Evolutionary conservation across 2,329 filamentous ascomycete species (phyloP).

Genomic region (Pyrenochaeta sp.): DNA sequence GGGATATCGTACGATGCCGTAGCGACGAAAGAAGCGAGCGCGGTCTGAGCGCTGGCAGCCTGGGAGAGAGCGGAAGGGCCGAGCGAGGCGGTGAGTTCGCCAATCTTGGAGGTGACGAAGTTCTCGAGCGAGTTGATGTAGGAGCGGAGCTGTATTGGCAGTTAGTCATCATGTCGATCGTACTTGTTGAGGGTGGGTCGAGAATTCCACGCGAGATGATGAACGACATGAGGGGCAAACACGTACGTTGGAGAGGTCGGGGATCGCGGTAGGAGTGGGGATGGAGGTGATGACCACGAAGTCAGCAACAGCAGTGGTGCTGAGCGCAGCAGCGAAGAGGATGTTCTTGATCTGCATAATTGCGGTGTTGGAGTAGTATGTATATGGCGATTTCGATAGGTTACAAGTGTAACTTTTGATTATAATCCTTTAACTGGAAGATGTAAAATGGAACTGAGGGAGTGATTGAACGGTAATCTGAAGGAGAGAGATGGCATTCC

Average conservation of each 20-base stretch:
- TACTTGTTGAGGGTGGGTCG: background rate
- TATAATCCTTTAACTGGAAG: background rate
- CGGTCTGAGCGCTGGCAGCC: constrained; percentile 24
- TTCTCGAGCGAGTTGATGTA: constrained; percentile 22
- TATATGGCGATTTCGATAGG: background rate
- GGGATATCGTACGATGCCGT: constrained; percentile 30
- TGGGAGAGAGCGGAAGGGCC: constrained; percentile 15
- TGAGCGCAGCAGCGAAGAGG: constrained; percentile 25
- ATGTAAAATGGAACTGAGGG: too few species aligned
- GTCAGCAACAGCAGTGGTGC: constrained; percentile 24
- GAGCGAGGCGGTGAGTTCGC: constrained; percentile 19
- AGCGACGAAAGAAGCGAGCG: constrained; percentile 28
- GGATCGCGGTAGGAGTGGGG: constrained; percentile 22
- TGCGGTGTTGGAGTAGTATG: background rate
- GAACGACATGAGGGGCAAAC: background rate
- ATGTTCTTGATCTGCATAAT: constrained; percentile 30
- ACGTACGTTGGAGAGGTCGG: constrained; percentile 26
- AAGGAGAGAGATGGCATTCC: too few species aligned
- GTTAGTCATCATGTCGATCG: constrained; percentile 4
- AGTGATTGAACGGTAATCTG: too few species aligned
- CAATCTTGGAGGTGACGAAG: constrained; percentile 19
- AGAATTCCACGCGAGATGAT: background rate
- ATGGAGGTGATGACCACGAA: constrained; percentile 30
- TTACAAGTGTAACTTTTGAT: background rate
- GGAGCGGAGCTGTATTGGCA: constrained; percentile 10